phyloP scores from a whole-genome alignment of 2,329 filamentous ascomycete species.

The Dryadomyces quercus-mongolicae region DNA sequence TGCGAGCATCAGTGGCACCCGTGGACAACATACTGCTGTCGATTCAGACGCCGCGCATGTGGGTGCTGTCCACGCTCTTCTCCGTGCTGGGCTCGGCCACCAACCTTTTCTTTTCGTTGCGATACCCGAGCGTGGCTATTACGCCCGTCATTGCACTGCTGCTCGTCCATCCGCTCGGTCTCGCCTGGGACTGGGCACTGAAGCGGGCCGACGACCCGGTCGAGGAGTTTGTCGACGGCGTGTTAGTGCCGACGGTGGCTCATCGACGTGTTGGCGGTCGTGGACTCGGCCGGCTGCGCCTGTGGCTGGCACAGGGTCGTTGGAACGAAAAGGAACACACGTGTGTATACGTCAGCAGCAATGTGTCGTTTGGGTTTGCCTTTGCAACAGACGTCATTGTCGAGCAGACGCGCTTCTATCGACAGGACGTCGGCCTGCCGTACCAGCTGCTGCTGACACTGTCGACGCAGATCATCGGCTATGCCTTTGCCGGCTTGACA shows the following conservation, averaged over 20 bases:
- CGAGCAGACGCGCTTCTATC: constrained; percentile 81
- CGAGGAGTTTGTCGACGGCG: constrained; percentile 33
- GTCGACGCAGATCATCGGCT: constrained; percentile 77
- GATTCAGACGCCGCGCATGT: constrained; percentile 82
- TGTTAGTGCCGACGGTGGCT: constrained; percentile 14
- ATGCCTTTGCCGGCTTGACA: constrained; percentile 74
- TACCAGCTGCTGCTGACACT: constrained; percentile 77
- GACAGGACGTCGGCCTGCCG: constrained; percentile 61
- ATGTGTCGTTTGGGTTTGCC: constrained; percentile 80
- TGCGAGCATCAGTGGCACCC: constrained; percentile 66
- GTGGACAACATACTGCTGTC: constrained; percentile 67
- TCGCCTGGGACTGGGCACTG: constrained; percentile 63
- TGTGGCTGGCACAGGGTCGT: constrained; percentile 66
- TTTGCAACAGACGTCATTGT: constrained; percentile 86
- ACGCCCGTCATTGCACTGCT: constrained; percentile 79
- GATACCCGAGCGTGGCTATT: constrained; percentile 84
- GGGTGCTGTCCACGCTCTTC: constrained; percentile 68
- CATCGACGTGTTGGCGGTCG: constrained; percentile 7
- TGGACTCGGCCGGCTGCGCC: constrained; percentile 33
- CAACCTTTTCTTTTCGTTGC: constrained; percentile 78
- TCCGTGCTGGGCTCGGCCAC: constrained; percentile 71
- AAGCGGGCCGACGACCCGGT: constrained; percentile 48
- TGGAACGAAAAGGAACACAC: constrained; percentile 89
- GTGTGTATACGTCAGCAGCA: constrained; percentile 81
- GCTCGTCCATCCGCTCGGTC: constrained; percentile 72